phyloP scores from a whole-genome alignment of 2,329 filamentous ascomycete species.

The Ceratocystis variospora region DNA sequence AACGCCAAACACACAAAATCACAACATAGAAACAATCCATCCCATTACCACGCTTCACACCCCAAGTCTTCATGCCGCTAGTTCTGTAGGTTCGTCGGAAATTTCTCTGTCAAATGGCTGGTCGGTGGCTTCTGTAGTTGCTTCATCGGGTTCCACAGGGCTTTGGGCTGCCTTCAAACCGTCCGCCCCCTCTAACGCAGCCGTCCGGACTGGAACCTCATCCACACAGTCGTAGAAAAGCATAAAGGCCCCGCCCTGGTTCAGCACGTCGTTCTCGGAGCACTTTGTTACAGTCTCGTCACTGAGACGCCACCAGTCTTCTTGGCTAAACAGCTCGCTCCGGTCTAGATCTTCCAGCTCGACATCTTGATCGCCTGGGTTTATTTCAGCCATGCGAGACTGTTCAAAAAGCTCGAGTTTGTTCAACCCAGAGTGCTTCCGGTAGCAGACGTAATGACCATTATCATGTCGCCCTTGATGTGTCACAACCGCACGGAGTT shows the following conservation, averaged over 20 bases:
- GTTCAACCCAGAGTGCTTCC: constrained; percentile 41
- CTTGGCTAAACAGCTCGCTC: constrained; percentile 17
- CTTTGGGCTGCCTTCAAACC: not conserved
- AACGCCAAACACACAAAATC: constrained; percentile 5
- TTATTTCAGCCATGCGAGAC: constrained; percentile 18
- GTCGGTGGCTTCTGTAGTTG: not conserved
- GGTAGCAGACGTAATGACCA: constrained; percentile 88
- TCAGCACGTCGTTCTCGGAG: constrained; percentile 57
- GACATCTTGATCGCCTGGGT: constrained; percentile 15
- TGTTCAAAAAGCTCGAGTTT: constrained; percentile 4
- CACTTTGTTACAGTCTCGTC: constrained; percentile 72
- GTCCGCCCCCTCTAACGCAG: constrained; percentile 21
- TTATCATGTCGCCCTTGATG: constrained; percentile 88
- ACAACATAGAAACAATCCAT: not conserved
- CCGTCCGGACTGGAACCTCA: constrained; percentile 33
- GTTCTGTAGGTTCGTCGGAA: not conserved
- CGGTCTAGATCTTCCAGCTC: constrained; percentile 18
- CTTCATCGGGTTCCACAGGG: not conserved
- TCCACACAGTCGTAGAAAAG: constrained; percentile 79
- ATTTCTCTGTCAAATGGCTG: not conserved
- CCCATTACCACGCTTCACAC: not conserved
- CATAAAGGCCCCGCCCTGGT: constrained; percentile 83
- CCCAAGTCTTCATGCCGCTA: not conserved
- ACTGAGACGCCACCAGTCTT: constrained; percentile 73
- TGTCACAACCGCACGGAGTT: constrained; percentile 70